phyloP scores from a whole-genome alignment of 371 early-diverging fungal genomes.

The Haplosporangium sp. region DNA sequence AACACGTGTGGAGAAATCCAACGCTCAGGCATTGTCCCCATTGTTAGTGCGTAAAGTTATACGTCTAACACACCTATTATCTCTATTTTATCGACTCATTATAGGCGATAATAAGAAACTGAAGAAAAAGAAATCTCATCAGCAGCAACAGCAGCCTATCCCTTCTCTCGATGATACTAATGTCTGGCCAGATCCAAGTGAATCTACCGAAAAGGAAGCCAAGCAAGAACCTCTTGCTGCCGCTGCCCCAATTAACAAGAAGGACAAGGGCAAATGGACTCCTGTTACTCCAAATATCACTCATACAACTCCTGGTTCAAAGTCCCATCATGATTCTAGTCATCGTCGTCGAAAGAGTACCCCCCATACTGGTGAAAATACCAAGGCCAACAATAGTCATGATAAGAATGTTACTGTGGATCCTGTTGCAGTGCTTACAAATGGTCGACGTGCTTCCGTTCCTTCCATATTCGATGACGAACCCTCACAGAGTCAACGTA shows the following conservation, averaged over 20 bases:
- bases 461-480: constrained; percentile 45
- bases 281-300: constrained; percentile 70
- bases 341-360: constrained; percentile 36
- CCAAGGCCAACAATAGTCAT: constrained; percentile 2
- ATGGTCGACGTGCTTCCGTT: constrained; percentile 44
- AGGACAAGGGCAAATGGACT: constrained; percentile 71
- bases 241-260: constrained; percentile 53
- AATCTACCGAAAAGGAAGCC: constrained; percentile 47
- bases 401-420: not conserved
- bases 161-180: constrained; percentile 30
- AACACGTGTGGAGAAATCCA: constrained; percentile 1
- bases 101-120: not conserved
- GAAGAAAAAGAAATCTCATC: constrained; percentile 38
- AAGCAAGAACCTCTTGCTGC: constrained; percentile 37
- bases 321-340: constrained; percentile 10
- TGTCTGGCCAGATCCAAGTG: constrained; percentile 46
- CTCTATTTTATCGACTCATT: not conserved
- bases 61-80: not conserved
- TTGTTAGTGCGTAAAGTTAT: not conserved
- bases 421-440: not conserved
- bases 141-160: constrained; percentile 13
- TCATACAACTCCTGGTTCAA: constrained; percentile 59
- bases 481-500: constrained; percentile 35
- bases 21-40: not conserved
- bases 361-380: not conserved